Evolutionary conservation across 495 filamentous ascomycete genomes (phyloP), one percentile per base, ranked within the genome.

Genomic region (Neurospora sp.): DNA sequence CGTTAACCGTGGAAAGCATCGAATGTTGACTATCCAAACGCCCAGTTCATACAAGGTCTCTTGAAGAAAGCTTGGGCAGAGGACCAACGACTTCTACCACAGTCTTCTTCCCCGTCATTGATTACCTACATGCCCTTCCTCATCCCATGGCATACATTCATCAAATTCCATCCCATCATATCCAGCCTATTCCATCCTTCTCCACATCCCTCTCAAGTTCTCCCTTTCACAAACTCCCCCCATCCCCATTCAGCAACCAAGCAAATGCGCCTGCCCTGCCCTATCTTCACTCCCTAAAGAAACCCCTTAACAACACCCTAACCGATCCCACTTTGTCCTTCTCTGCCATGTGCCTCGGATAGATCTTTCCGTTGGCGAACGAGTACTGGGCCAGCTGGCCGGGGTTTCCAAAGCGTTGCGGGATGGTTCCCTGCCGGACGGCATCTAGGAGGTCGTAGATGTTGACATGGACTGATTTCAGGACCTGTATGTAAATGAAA

Each of bases 391-490:
- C 65, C 8, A 84, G 80, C 31, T 73, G 53, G 1, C 6, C 0
- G n/a, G 48, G 27, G 42, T 38, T 79, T 14, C 4, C 1, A 53
- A 83, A 83, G 37, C 42, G 71, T 22, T 61, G 22, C 10, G 53
- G 53, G 0, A 1, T n/a, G 3, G n/a, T 35, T 1, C 74, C 75
- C 2, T 65, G 22, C 12, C 70, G 39, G 27, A 82, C 69, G 5
- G 75, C 78, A 0, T 78, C 73, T 27, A 84, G 68, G 39, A 85
- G 78, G 75, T 84, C 81, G 12, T 70, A 41, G 61, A 84, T 83
- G 71, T 83, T 83, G 48, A 84, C 74, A 72, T 79, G 76, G 0
- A 83, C 76, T 3, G 20, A 31, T 14, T 40, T 69, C 0, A 82
- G 74, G 2, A 75, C 76, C 81, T 83, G 38, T 31, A 31, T 31